These are phyloP conservation scores for Tagetes patula DNA, from an alignment of 129 eudicot species.

Conservation along the genomic window DNA sequence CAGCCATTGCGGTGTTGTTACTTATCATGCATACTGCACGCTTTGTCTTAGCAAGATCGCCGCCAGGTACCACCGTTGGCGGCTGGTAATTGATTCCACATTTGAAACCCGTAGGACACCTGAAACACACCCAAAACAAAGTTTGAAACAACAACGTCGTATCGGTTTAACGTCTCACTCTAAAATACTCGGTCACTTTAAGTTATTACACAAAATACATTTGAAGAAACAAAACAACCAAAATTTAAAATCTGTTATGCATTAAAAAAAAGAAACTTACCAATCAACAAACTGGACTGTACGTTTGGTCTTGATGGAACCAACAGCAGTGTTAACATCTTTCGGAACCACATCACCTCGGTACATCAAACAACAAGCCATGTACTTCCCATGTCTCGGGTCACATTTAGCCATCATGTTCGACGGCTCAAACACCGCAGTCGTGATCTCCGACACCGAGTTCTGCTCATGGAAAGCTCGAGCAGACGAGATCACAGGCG, in stretches of 20 bases:
- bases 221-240: too few relatives aligned
- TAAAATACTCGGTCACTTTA: too few relatives aligned
- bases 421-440: slow-evolving; percentile 79
- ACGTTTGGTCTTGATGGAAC: slow-evolving; percentile 59
- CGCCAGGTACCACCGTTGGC: slow-evolving; percentile 80
- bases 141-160: not conserved
- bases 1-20: slow-evolving; percentile 77
- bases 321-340: slow-evolving; percentile 72
- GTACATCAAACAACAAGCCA: slow-evolving; percentile 82
- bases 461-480: slow-evolving; percentile 70
- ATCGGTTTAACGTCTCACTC: not conserved
- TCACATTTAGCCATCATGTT: slow-evolving; percentile 85
- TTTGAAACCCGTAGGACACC: slow-evolving; percentile 85
- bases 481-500: slow-evolving; percentile 71
- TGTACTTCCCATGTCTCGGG: slow-evolving; percentile 73
- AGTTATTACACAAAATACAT: too few relatives aligned
- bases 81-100: slow-evolving; percentile 74
- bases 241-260: too few relatives aligned
- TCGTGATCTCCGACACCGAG: slow-evolving; percentile 72
- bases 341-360: slow-evolving; percentile 82
- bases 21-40: slow-evolving; percentile 85
- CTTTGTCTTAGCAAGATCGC: slow-evolving; percentile 65
- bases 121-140: not conserved
- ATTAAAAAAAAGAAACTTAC: slow-evolving; percentile 38
- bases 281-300: slow-evolving; percentile 84